phyloP scores from a whole-genome alignment of 371 early-diverging fungal genomes.

The Apophysomyces elegans region DNA sequence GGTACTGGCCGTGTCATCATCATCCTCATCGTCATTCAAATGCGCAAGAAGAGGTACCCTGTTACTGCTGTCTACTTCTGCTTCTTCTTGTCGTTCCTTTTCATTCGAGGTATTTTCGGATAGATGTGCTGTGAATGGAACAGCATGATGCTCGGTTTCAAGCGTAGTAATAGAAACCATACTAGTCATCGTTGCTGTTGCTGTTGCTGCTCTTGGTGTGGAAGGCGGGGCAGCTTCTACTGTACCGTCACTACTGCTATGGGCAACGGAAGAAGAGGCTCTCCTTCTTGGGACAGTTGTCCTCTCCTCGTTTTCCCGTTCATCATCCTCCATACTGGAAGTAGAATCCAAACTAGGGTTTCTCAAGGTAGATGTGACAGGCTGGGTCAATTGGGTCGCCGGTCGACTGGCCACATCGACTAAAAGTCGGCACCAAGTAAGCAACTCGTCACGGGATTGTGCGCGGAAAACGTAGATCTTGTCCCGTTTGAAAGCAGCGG shows the following conservation, averaged over 20 bases:
- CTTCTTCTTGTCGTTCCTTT: no score
- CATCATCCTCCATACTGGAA: not conserved
- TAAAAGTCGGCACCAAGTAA: conserved; percentile 21
- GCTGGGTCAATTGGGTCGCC: not conserved
- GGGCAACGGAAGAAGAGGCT: not conserved
- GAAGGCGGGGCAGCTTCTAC: not conserved
- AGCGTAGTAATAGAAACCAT: no score
- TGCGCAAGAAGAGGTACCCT: not conserved
- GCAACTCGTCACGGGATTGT: conserved; percentile 12
- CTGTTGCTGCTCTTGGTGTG: no score
- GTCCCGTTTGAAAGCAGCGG: conserved; percentile 14
- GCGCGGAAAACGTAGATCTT: conserved; percentile 20
- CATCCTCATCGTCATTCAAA: conserved; percentile 5
- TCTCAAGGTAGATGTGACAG: not conserved
- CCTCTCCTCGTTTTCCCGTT: no score
- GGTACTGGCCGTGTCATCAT: conserved; percentile 3
- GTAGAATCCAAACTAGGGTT: not conserved
- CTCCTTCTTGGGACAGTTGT: no score
- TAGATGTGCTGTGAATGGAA: no score
- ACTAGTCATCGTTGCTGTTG: no score
- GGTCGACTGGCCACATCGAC: conserved; percentile 22
- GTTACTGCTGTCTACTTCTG: not conserved
- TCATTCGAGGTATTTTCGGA: no score
- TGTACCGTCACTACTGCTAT: conserved; percentile 1
- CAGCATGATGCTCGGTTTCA: no score